Conservation (phyloP, 768 basidiomycete species). For the Postia placenta region DNA sequence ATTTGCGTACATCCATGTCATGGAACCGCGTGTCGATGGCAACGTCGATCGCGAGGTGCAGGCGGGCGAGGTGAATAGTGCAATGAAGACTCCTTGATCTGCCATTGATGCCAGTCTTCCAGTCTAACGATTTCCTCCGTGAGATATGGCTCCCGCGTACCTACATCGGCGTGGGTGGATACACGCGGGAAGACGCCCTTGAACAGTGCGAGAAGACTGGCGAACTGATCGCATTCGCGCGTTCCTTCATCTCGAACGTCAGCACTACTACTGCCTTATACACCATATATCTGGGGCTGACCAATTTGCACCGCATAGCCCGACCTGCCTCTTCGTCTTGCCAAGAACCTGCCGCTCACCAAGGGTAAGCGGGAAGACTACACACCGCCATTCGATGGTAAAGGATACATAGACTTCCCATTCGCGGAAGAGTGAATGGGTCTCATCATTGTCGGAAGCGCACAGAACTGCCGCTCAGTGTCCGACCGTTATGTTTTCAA, state of each 20-base stretch:
- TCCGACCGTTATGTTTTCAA: no score
- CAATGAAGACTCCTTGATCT: constrained; percentile 19
- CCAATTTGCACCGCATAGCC: no score
- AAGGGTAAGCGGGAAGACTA: no score
- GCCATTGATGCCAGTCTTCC: constrained; percentile 25
- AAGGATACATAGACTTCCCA: no score
- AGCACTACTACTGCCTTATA: not conserved
- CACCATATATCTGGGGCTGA: not conserved
- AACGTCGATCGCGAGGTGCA: constrained; percentile 1
- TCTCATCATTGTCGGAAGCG: no score
- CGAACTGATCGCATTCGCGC: no score
- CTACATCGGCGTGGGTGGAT: constrained; percentile 19
- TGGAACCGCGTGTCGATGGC: no score
- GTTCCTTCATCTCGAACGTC: constrained; percentile 21
- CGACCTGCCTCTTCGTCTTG: constrained; percentile 34
- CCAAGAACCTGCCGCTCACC: constrained; percentile 29
- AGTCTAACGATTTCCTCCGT: constrained; percentile 18
- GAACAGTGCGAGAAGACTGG: constrained; percentile 12
- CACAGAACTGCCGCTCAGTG: no score
- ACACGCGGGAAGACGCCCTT: constrained; percentile 16
- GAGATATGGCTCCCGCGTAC: constrained; percentile 16
- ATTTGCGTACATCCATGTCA: no score
- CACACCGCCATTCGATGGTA: no score
- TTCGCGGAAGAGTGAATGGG: no score
- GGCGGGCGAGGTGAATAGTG: constrained; percentile 10